Conservation (phyloP, 805 yeast species). For the Starmerella floricola region DNA sequence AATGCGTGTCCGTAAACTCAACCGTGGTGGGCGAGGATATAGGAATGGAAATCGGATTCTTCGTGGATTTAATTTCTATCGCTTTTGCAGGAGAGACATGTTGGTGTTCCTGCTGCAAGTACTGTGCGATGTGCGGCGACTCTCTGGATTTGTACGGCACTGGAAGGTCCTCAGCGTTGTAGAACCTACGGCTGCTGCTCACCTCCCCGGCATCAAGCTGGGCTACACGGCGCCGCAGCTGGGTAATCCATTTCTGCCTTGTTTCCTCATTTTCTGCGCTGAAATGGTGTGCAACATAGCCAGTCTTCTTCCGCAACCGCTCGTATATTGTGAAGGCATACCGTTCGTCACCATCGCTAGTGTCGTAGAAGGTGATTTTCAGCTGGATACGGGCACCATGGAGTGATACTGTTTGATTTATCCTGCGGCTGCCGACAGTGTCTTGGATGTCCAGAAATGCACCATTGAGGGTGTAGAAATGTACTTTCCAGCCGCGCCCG, state of each 20-base stretch:
- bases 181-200: not conserved
- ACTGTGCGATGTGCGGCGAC: not conserved
- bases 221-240: slow-evolving; percentile 4
- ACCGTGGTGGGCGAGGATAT: no score
- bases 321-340: slow-evolving; percentile 10
- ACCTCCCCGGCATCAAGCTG: not conserved
- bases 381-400: slow-evolving; percentile 1
- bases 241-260: slow-evolving; percentile 10
- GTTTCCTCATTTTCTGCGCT: slow-evolving; percentile 10
- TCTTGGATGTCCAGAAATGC: slow-evolving; percentile 6
- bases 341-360: slow-evolving; percentile 9
- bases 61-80: no score
- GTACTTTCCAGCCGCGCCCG: slow-evolving; percentile 1
- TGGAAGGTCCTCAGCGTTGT: not conserved
- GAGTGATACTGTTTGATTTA: not conserved
- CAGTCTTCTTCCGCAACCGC: no score
- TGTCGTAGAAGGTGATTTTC: slow-evolving; percentile 3
- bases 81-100: no score
- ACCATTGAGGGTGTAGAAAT: slow-evolving; percentile 9
- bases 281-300: slow-evolving; percentile 3
- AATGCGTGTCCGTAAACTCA: no score
- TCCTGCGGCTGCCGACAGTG: not conserved
- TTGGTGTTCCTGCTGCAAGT: not conserved
- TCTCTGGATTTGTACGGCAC: not conserved
- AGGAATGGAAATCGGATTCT: no score